Conservation (phyloP, 140 eudicot species). For the Bidens hawaiensis region DNA sequence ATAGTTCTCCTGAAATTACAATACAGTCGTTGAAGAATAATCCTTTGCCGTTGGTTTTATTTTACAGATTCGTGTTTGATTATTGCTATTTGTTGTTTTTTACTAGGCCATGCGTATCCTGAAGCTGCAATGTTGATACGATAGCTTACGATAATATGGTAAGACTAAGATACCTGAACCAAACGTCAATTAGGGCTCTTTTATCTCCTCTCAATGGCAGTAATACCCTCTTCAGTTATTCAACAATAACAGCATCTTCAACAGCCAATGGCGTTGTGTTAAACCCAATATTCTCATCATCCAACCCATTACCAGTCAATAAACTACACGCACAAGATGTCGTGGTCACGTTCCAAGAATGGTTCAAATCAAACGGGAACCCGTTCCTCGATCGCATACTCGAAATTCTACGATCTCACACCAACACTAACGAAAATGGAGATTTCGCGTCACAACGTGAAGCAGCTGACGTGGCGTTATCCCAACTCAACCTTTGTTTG, state of each 20-base stretch:
- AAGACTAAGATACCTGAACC: conserved; percentile 44
- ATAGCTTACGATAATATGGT: conserved; percentile 27
- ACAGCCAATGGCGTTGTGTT: background rate
- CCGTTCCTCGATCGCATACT: conserved; percentile 49
- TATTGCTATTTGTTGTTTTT: background rate
- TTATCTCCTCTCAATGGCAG: conserved; percentile 20
- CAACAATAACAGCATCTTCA: conserved; percentile 21
- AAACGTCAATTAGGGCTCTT: conserved; percentile 33
- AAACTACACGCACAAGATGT: conserved; percentile 35
- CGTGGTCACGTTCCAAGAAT: conserved; percentile 40
- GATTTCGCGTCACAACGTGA: conserved; percentile 10
- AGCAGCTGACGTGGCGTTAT: conserved; percentile 31
- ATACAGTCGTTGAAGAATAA: background rate
- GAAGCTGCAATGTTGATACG: conserved; percentile 10
- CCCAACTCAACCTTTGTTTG: conserved; percentile 38
- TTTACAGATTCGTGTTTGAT: background rate
- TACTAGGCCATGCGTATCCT: background rate
- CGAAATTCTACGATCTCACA: conserved; percentile 32
- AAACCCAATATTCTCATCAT: conserved; percentile 16
- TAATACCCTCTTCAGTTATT: conserved; percentile 8
- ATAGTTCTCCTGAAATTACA: no score
- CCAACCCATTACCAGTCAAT: background rate
- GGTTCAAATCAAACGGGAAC: conserved; percentile 49
- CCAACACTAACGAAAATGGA: conserved; percentile 2
- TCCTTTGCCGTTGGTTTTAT: background rate